Percentiles rank a stretch among this genome's conserved stretches.
These are phyloP conservation scores for Microcyclospora tardicrescens DNA, from an alignment of 2,329 filamentous ascomycete genomes.

Conservation along the genomic window DNA sequence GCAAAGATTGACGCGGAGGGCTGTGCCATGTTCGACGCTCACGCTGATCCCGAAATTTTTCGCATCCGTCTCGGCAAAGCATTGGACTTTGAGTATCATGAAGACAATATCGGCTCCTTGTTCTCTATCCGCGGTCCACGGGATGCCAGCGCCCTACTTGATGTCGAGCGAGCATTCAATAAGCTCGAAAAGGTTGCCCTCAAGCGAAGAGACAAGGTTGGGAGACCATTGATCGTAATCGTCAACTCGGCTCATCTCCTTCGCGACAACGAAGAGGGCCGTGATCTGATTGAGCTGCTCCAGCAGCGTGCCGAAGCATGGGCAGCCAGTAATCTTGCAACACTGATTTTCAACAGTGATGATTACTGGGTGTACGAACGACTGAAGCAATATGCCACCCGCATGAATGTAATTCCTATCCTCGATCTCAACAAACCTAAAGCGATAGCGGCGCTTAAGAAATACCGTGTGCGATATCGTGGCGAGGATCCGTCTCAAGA, in stretches of 20 bases:
- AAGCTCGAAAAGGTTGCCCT: constrained; percentile 95
- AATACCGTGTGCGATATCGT: constrained; percentile 72
- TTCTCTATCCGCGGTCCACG: constrained; percentile 89
- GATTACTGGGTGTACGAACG: constrained; percentile 98
- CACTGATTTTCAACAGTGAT: constrained; percentile 87
- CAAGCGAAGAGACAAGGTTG: constrained; percentile 46
- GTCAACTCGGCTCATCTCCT: constrained; percentile 90
- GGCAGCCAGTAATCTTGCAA: constrained; percentile 84
- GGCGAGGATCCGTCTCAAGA: constrained; percentile 43
- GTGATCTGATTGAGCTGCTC: constrained; percentile 81
- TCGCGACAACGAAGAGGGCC: constrained; percentile 83
- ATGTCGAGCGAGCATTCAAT: constrained; percentile 94
- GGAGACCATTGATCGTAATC: constrained; percentile 72
- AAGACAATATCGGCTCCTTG: constrained; percentile 92
- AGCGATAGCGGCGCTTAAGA: constrained; percentile 62
- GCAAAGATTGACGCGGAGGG: constrained; percentile 78
- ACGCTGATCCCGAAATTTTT: constrained; percentile 90
- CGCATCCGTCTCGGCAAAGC: constrained; percentile 85
- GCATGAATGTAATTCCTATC: constrained; percentile 87
- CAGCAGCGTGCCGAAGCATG: constrained; percentile 94
- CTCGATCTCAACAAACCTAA: constrained; percentile 67
- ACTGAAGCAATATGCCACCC: constrained; percentile 78
- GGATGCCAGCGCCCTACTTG: constrained; percentile 80
- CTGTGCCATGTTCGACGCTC: constrained; percentile 90
- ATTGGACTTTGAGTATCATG: constrained; percentile 90